Percentiles rank a stretch among this genome's conserved stretches.
Conservation (phyloP, 2,329 filamentous ascomycete species). For the Trichoderma pleuroti region DNA sequence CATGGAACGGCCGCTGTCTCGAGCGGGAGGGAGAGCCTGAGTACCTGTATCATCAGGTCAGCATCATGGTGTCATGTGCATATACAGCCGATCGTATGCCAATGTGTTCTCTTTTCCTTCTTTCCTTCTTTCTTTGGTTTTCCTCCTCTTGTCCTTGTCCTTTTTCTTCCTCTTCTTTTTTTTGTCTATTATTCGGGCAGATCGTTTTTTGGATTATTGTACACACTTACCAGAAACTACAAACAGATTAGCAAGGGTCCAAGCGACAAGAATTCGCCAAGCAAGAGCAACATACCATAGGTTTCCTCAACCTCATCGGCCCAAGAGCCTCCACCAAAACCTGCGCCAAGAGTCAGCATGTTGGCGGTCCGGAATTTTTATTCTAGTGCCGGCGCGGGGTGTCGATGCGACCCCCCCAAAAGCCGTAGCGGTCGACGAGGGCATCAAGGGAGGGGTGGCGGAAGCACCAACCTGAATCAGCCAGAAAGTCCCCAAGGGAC, state of each 20-base stretch:
- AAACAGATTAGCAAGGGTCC: constrained; percentile 27
- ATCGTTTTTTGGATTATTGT: neutral
- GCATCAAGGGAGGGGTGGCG: constrained; percentile 24
- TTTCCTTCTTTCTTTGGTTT: neutral
- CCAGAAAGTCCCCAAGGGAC: constrained; percentile 94
- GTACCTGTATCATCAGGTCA: constrained; percentile 43
- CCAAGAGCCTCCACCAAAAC: constrained; percentile 74
- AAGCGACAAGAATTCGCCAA: neutral
- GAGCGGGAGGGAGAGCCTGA: constrained; percentile 49
- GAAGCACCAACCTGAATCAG: constrained; percentile 71
- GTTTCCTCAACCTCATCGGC: constrained; percentile 98
- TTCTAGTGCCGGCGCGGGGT: constrained; percentile 30
- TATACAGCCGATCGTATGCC: neutral
- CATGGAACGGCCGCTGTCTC: constrained; percentile 42
- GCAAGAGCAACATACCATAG: constrained; percentile 55
- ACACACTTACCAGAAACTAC: constrained; percentile 37
- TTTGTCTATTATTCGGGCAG: neutral
- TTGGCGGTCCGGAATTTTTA: constrained; percentile 23
- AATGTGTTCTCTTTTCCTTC: neutral
- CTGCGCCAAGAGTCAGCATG: constrained; percentile 33
- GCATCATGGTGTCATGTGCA: neutral
- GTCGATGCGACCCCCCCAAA: constrained; percentile 20
- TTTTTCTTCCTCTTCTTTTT: neutral
- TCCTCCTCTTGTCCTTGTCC: neutral
- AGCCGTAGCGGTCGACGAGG: constrained; percentile 24